phyloP scores from a whole-genome alignment of 345 rosid genomes.

The Laguncularia racemosa region DNA sequence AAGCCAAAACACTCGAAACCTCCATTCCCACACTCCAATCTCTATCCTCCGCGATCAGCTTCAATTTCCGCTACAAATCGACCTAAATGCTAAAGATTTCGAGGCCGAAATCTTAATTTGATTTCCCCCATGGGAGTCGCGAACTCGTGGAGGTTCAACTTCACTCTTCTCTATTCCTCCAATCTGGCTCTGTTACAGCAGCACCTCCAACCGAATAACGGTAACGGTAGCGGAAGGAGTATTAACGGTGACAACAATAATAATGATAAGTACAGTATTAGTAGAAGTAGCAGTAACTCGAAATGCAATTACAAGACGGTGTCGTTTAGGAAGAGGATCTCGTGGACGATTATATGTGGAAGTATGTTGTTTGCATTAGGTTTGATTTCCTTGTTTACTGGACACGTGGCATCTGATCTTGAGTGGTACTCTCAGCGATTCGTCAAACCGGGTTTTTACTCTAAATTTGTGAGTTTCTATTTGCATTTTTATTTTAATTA shows the following conservation, averaged over 20 bases:
- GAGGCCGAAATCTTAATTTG: constrained; percentile 3
- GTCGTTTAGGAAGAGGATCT: constrained; percentile 17
- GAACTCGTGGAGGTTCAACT: constrained; percentile 47
- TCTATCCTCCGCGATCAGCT: too few species aligned
- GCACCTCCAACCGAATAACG: constrained; percentile 17
- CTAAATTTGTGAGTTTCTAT: constrained; percentile 42
- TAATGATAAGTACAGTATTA: too few species aligned
- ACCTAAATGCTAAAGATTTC: neutral
- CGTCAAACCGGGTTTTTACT: constrained; percentile 42
- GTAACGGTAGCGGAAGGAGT: constrained; percentile 4
- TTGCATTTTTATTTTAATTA: neutral
- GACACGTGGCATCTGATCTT: constrained; percentile 90
- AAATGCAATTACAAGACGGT: too few species aligned
- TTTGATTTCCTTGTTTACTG: constrained; percentile 83
- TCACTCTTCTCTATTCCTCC: constrained; percentile 20
- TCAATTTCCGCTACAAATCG: neutral
- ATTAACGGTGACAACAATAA: neutral
- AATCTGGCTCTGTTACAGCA: constrained; percentile 59
- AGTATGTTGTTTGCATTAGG: constrained; percentile 83
- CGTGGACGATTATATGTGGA: constrained; percentile 73
- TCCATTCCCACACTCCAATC: too few species aligned
- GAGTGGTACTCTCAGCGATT: constrained; percentile 92
- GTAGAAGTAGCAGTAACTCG: too few species aligned
- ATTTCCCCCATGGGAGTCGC: constrained; percentile 35
- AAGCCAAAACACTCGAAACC: too few species aligned